Evolutionary conservation across 1,284 basidiomycete species (phyloP), one percentile per base, ranked within the genome.

Genomic region (Irpex sp.): DNA sequence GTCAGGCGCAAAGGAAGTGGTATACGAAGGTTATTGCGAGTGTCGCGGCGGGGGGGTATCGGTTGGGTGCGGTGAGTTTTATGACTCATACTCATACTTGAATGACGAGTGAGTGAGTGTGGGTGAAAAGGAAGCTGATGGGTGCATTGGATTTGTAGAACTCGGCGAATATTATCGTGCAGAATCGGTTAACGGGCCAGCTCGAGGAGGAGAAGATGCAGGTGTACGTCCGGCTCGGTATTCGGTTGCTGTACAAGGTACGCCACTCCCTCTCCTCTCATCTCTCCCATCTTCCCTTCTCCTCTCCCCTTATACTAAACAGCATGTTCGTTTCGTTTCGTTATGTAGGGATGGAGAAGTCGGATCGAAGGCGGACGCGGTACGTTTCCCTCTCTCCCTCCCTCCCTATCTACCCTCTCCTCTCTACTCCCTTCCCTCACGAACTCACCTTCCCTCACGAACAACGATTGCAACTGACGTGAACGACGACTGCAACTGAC

Each of bases 121-220:
- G 52, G 5, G 16, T 1, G 58, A 47, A 28, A 39, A 52, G 42
- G 19, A 1, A 14, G 21, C 42, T 47, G 12, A 47, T 21, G 52
- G 10, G 12, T 19, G 57, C 23, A 23, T 48, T 65, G 35, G 23
- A 4, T 57, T 60, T 16, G 6, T 37, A 93, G 91, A 93, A 96
- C 69, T 94, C 90, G 57, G 96, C 95, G 57, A 98, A 98, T 72
- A 98, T 98, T 65, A 93, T 98, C 63, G 94, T 97, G 0, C 94
- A 97, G 76, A 94, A 97, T 72, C 81, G 95, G 12, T 73, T 85
- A 69, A 96, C 93, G 1, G 96, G 97, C 0, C 91, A 94, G 73
- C 73, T 98, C 62, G 90, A 96, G 69, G 97, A 99, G 75, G 97
- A 99, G 76, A 98, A 98, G 80, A 97, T 96, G 90, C 90, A 95